A percentile compares a stretch with the other conserved stretches of the same genome.
Evolutionary conservation across 2,329 filamentous ascomycete genomes (phyloP).

Genomic region (Colletotrichum agaves): DNA sequence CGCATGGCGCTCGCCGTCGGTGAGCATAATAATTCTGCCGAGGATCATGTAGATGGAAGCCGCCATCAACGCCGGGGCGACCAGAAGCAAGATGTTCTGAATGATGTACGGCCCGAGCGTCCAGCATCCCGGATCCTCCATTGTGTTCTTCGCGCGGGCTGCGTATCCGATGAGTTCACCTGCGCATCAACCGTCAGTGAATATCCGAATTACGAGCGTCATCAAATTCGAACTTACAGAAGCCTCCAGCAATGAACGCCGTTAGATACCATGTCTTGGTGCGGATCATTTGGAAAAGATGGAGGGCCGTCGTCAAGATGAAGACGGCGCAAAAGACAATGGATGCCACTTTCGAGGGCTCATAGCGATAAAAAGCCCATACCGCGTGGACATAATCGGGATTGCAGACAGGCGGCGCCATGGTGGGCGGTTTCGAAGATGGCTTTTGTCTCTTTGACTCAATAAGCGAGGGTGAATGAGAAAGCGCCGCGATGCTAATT

Average conservation of each 20-base stretch:
- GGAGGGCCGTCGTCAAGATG: conserved; percentile 19
- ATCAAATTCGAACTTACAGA: conserved; percentile 26
- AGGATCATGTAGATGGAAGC: conserved; percentile 61
- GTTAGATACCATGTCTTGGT: conserved; percentile 36
- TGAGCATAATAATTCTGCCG: conserved; percentile 52
- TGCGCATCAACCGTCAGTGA: conserved; percentile 3
- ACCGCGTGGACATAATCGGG: conserved; percentile 22
- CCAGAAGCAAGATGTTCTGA: conserved; percentile 50
- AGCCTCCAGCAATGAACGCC: conserved; percentile 31
- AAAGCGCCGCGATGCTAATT: not conserved
- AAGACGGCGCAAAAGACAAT: conserved; percentile 30
- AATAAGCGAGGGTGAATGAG: not conserved
- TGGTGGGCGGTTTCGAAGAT: not conserved
- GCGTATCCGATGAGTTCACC: conserved; percentile 33
- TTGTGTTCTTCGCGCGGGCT: conserved; percentile 17
- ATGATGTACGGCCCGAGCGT: conserved; percentile 55
- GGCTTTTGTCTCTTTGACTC: not conserved
- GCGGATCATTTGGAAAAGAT: conserved; percentile 24
- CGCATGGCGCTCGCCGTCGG: conserved; percentile 52
- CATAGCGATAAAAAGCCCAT: conserved; percentile 32
- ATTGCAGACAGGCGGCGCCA: conserved; percentile 17
- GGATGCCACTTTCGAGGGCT: conserved; percentile 33
- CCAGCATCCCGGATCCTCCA: conserved; percentile 46
- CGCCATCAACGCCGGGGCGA: conserved; percentile 56
- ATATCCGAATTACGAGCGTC: not conserved